phyloP scores from a whole-genome alignment of 2,329 filamentous ascomycete species.

The Colletotrichum graminicola region DNA sequence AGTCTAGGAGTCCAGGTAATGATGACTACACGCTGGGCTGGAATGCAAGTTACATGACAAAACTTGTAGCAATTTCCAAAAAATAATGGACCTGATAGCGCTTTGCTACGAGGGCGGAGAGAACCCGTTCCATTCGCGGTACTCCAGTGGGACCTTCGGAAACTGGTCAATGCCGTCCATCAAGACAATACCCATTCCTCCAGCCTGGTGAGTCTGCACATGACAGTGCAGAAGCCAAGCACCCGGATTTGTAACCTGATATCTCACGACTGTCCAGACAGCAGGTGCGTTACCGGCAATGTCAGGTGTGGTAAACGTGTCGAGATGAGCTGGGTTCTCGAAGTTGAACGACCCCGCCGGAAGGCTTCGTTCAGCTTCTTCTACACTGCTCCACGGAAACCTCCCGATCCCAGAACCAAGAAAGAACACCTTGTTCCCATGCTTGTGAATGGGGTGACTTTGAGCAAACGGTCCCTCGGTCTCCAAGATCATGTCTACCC shows the following conservation, averaged over 20 bases:
- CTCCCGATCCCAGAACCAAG: not conserved
- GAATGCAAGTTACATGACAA: no score
- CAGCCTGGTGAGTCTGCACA: conserved; percentile 60
- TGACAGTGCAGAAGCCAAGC: conserved; percentile 64
- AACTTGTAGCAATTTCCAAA: no score
- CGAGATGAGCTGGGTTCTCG: conserved; percentile 55
- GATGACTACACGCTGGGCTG: no score
- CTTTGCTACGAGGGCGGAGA: no score
- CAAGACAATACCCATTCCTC: conserved; percentile 61
- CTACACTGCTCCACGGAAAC: not conserved
- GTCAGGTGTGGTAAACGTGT: conserved; percentile 43
- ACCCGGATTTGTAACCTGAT: conserved; percentile 60
- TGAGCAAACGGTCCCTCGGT: conserved; percentile 18
- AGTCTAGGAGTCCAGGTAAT: no score
- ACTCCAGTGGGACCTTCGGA: conserved; percentile 33
- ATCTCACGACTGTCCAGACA: conserved; percentile 56
- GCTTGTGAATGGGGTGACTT: conserved; percentile 11
- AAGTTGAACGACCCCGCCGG: conserved; percentile 55
- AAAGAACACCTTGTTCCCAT: conserved; percentile 13
- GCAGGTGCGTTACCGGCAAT: conserved; percentile 21
- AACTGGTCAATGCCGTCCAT: conserved; percentile 59
- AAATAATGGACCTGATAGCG: no score
- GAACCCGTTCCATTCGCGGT: not conserved
- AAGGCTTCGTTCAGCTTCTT: conserved; percentile 1
- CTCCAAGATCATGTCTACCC: conserved; percentile 27